Evolutionary conservation across 805 yeast genomes (phyloP).

Genomic region (Cyberlindnera euphorbiae): DNA sequence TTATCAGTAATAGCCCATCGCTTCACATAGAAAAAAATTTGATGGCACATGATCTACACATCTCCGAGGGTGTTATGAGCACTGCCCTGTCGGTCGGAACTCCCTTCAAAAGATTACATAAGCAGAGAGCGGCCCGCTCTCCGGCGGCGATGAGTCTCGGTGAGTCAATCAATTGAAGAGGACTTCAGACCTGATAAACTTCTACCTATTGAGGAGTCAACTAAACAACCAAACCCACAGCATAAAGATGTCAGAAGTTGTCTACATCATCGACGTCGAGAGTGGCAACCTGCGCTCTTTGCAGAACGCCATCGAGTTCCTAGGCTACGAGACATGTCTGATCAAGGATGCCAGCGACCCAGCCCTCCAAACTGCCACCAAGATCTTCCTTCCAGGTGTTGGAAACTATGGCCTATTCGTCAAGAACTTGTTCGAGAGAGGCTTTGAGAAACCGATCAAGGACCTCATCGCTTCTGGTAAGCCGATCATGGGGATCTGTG

Average conservation of each 20-base stretch:
- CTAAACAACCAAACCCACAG: background rate
- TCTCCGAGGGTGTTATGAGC: background rate
- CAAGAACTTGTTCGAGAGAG: conserved; percentile 54
- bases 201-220: background rate
- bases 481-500: conserved; percentile 95
- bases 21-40: conserved; percentile 3
- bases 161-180: background rate
- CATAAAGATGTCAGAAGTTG: conserved; percentile 25
- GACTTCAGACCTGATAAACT: too few species aligned
- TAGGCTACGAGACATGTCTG: conserved; percentile 67
- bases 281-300: conserved; percentile 92
- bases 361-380: conserved; percentile 39
- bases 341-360: conserved; percentile 58
- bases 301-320: conserved; percentile 73
- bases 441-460: conserved; percentile 60
- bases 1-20: background rate
- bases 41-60: too few species aligned
- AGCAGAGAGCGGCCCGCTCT: background rate
- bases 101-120: too few species aligned
- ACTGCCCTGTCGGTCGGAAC: too few species aligned
- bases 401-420: conserved; percentile 97
- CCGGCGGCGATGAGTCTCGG: too few species aligned
- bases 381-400: conserved; percentile 88
- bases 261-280: conserved; percentile 81
- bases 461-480: conserved; percentile 71